Percentiles rank a stretch among this genome's conserved stretches.
phyloP scores from a whole-genome alignment of 1,139 yeast genomes.

The Geotrichum europaeum region DNA sequence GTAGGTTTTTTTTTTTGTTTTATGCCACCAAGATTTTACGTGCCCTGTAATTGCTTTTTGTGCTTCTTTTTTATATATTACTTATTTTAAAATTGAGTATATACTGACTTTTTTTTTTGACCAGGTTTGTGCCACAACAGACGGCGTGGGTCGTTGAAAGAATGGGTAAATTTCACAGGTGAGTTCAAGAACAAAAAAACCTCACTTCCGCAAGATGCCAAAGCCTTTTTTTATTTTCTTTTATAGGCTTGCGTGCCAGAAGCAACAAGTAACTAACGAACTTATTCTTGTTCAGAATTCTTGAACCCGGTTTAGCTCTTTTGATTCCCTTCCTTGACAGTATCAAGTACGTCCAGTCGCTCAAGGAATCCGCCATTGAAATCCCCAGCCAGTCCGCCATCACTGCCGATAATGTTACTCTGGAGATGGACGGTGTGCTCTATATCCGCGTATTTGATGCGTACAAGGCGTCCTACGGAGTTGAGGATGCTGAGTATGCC shows the following conservation, averaged over 20 bases:
- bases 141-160: constrained; percentile 89
- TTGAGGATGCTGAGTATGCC: constrained; percentile 83
- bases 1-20: constrained; percentile 9
- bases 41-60: neutral
- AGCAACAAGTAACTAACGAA: constrained; percentile 1
- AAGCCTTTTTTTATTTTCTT: neutral
- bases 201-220: neutral
- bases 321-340: constrained; percentile 67
- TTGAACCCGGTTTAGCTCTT: constrained; percentile 73
- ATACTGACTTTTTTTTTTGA: neutral
- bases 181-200: constrained; percentile 3
- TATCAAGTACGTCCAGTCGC: constrained; percentile 72
- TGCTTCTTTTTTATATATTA: neutral
- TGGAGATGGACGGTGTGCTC: constrained; percentile 79
- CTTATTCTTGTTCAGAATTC: constrained; percentile 35
- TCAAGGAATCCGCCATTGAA: constrained; percentile 78
- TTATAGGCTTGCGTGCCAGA: neutral
- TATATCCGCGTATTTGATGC: constrained; percentile 75
- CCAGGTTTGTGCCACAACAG: constrained; percentile 74
- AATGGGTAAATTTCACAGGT: constrained; percentile 75
- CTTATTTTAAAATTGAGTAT: neutral
- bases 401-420: constrained; percentile 77
- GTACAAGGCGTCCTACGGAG: constrained; percentile 81
- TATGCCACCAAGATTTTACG: too few relatives aligned
- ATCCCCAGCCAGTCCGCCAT: constrained; percentile 81